Percentiles rank a stretch among this genome's conserved stretches.
Evolutionary conservation across 1,284 basidiomycete species (phyloP).

Genomic region (Sutorius eximius): DNA sequence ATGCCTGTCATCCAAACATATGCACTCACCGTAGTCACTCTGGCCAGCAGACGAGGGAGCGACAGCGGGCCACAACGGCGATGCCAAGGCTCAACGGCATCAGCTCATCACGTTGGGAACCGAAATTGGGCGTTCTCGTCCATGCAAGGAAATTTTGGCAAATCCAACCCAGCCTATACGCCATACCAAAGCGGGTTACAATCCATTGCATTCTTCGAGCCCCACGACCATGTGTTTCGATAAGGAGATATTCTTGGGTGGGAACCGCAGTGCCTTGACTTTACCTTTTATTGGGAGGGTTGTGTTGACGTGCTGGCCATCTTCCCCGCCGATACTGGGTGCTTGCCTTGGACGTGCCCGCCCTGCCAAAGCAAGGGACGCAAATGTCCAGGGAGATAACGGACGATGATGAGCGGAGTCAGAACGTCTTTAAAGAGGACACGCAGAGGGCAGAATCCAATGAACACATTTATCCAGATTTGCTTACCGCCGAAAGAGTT

Average conservation of each 20-base stretch:
- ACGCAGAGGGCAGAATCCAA: neutral
- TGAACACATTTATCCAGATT: too few species aligned
- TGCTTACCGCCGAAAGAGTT: neutral
- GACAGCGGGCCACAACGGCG: too few species aligned
- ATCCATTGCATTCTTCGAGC: neutral
- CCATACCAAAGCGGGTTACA: conserved; percentile 16
- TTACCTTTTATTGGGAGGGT: neutral
- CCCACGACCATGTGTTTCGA: conserved; percentile 14
- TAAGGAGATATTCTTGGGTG: conserved; percentile 29
- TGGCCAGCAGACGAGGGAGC: neutral
- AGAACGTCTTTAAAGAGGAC: neutral
- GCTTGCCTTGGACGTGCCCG: neutral
- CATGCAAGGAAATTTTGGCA: conserved; percentile 14
- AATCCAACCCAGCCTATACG: neutral
- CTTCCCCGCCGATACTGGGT: neutral
- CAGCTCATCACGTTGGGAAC: neutral
- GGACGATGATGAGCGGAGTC: neutral
- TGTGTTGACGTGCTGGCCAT: neutral
- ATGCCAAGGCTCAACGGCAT: neutral
- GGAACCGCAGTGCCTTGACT: neutral
- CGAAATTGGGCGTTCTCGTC: neutral
- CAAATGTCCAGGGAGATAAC: neutral
- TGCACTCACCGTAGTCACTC: conserved; percentile 5
- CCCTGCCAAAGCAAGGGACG: neutral
- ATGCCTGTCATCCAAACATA: conserved; percentile 1